phyloP scores from a whole-genome alignment of 352 stramenopile species.

The Globisporangium okanoganense region DNA sequence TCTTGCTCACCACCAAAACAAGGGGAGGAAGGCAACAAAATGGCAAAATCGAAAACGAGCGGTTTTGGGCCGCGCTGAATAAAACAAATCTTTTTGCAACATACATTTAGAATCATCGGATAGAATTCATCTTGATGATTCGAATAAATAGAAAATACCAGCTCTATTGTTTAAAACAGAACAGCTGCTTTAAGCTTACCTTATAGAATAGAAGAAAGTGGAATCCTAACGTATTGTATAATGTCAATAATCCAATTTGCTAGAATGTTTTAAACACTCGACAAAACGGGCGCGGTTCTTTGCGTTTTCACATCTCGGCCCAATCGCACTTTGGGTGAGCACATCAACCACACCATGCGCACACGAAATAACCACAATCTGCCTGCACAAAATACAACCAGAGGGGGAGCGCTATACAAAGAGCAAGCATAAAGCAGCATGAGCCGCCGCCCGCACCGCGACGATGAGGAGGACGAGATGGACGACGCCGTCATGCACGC shows the following conservation, averaged over 20 bases:
- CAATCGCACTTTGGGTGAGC: background rate
- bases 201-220: background rate
- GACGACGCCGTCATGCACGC: slow-evolving; percentile 77
- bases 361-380: background rate
- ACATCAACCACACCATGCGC: background rate
- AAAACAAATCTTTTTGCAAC: background rate
- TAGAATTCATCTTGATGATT: background rate
- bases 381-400: background rate
- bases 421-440: slow-evolving; percentile 16
- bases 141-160: background rate
- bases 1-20: slow-evolving; percentile 38
- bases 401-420: background rate
- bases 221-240: background rate
- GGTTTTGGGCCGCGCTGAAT: background rate
- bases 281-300: background rate
- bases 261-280: background rate
- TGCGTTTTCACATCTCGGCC: background rate
- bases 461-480: slow-evolving; percentile 81
- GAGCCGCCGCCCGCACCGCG: slow-evolving; percentile 43
- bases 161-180: background rate
- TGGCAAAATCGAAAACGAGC: background rate
- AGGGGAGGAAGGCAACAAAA: background rate
- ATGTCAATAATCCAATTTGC: background rate
- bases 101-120: background rate
- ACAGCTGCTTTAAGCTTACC: background rate